Evolutionary conservation across 345 rosid species (phyloP).

Genomic region (Ricinus communis): DNA sequence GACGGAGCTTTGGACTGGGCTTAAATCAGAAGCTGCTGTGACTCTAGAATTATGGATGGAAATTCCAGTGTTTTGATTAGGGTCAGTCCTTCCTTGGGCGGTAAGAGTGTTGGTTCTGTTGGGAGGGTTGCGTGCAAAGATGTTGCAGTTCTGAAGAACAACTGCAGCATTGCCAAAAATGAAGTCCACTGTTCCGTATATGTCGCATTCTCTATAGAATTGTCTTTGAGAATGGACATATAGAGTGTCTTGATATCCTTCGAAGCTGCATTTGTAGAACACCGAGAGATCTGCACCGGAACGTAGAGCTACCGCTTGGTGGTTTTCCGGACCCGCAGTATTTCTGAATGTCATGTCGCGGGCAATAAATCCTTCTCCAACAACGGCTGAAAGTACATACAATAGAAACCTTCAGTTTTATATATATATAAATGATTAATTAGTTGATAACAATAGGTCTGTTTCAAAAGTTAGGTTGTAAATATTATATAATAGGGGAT

Average conservation of each 20-base stretch:
- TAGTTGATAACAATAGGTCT: background rate
- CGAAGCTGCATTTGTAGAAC: constrained; percentile 43
- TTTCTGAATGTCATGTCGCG: constrained; percentile 58
- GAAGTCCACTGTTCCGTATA: constrained; percentile 58
- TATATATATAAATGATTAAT: too few species aligned
- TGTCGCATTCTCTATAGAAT: constrained; percentile 43
- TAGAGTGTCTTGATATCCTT: constrained; percentile 60
- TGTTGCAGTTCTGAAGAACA: constrained; percentile 57
- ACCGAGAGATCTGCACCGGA: constrained; percentile 51
- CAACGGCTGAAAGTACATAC: constrained; percentile 31
- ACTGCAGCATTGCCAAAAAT: constrained; percentile 68
- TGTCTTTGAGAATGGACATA: constrained; percentile 57
- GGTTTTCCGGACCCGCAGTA: constrained; percentile 56
- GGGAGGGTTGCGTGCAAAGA: constrained; percentile 43
- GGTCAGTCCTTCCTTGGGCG: constrained; percentile 60
- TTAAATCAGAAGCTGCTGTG: constrained; percentile 42
- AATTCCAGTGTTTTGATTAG: constrained; percentile 57
- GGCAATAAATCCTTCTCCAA: constrained; percentile 56
- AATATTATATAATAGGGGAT: too few species aligned
- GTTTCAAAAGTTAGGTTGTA: too few species aligned
- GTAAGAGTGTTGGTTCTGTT: constrained; percentile 53
- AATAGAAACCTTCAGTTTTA: too few species aligned
- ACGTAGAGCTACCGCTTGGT: constrained; percentile 69
- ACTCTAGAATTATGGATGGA: constrained; percentile 52
- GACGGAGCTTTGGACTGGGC: constrained; percentile 21